These are phyloP conservation scores for Buxus sempervirens DNA, from an alignment of 164 flowering plant genomes.

Conservation along the genomic window DNA sequence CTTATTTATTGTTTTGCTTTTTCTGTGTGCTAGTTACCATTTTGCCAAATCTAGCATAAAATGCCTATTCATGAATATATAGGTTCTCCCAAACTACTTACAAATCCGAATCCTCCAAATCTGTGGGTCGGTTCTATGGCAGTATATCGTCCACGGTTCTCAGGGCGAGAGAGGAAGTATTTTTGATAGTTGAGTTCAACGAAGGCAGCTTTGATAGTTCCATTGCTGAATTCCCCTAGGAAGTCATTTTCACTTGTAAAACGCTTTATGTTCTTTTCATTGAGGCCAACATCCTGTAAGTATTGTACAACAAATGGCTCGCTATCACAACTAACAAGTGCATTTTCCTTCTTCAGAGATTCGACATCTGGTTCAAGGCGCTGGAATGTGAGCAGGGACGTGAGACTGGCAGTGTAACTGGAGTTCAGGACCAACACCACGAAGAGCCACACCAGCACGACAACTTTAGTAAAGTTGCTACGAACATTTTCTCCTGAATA, in stretches of 20 bases:
- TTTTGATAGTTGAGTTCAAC: constrained; percentile 8
- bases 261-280: not conserved
- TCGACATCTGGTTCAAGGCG: constrained; percentile 27
- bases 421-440: constrained; percentile 33
- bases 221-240: not conserved
- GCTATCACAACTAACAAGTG: constrained; percentile 34
- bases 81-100: not conserved
- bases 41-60: too few relatives aligned
- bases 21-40: too few relatives aligned
- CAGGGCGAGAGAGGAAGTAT: constrained; percentile 8
- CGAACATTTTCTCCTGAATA: constrained; percentile 30
- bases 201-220: constrained; percentile 8
- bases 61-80: too few relatives aligned
- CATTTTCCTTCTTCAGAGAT: constrained; percentile 18
- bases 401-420: constrained; percentile 46
- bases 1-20: too few relatives aligned
- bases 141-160: constrained; percentile 5
- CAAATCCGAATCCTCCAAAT: constrained; percentile 10
- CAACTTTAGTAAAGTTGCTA: constrained; percentile 33
- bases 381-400: constrained; percentile 45
- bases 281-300: constrained; percentile 20
- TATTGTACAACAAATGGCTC: constrained; percentile 32
- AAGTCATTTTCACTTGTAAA: not conserved
- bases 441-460: constrained; percentile 39
- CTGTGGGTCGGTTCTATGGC: not conserved